Evolutionary conservation across 441 rosid genomes (phyloP).

Genomic region (Eruca vesicaria): DNA sequence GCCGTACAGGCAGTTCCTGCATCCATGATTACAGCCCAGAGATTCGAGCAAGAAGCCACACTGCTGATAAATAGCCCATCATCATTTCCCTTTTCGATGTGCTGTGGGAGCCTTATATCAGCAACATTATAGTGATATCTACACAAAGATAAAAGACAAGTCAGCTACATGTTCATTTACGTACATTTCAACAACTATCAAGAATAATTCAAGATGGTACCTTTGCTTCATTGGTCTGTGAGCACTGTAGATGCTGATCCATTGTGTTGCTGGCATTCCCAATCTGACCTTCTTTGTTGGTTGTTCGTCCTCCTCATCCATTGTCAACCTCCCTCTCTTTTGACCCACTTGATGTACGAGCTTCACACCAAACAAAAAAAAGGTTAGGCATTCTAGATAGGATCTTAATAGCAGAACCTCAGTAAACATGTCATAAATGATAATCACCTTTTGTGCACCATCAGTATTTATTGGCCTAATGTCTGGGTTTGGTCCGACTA

Average conservation of each 20-base stretch:
- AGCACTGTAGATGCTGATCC: conserved; percentile 93
- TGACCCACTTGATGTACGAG: conserved; percentile 88
- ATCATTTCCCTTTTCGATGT: conserved; percentile 81
- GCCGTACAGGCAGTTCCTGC: conserved; percentile 81
- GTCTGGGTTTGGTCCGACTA: conserved; percentile 80
- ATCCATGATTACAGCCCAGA: conserved; percentile 97
- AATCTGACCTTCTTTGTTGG: conserved; percentile 89
- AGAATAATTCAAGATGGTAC: conserved; percentile 35
- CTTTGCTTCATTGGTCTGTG: conserved; percentile 96
- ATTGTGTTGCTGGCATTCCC: conserved; percentile 98
- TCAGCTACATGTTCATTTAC: conserved; percentile 5
- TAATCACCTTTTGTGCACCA: conserved; percentile 86
- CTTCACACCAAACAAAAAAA: conserved; percentile 44
- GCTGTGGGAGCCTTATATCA: conserved; percentile 70
- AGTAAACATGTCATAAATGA: conserved; percentile 1
- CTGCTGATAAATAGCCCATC: conserved; percentile 91
- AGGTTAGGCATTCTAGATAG: background rate
- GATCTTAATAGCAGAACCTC: background rate
- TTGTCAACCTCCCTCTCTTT: conserved; percentile 84
- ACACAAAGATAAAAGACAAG: conserved; percentile 21
- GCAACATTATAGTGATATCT: conserved; percentile 95
- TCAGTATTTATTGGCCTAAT: conserved; percentile 93
- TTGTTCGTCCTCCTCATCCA: conserved; percentile 88
- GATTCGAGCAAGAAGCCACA: conserved; percentile 75
- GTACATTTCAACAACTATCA: conserved; percentile 8